Conservation (phyloP, 306 rosid genomes). For the Acacia crassicarpa region DNA sequence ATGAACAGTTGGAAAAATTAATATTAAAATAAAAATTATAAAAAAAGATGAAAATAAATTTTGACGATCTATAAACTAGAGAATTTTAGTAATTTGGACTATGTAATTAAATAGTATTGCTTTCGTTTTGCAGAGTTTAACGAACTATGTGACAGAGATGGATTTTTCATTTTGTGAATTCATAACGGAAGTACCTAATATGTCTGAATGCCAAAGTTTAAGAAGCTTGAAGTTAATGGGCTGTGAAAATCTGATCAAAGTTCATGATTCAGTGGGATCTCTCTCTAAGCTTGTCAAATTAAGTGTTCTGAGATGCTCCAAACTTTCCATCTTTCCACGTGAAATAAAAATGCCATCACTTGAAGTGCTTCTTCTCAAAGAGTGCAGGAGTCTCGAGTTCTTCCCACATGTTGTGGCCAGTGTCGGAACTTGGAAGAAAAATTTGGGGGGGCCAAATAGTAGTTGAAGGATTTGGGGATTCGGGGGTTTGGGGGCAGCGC, state of each 20-base stretch:
- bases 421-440: no score
- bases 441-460: no score
- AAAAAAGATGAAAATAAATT: no score
- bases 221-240: not conserved
- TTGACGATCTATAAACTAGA: no score
- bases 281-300: not conserved
- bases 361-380: not conserved
- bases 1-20: no score
- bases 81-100: no score
- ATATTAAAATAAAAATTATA: no score
- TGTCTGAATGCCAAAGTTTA: not conserved
- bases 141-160: not conserved
- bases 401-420: no score
- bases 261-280: not conserved
- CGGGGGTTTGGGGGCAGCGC: no score
- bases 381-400: not conserved
- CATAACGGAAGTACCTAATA: not conserved
- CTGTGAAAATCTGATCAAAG: not conserved
- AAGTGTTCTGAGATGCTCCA: not conserved
- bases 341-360: constrained; percentile 7
- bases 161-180: not conserved
- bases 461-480: no score
- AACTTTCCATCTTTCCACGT: not conserved
- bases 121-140: not conserved
- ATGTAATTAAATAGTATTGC: not conserved